These are phyloP conservation scores for Astrocystis sublimbata DNA, from an alignment of 495 filamentous ascomycete genomes.

Conservation along the genomic window DNA sequence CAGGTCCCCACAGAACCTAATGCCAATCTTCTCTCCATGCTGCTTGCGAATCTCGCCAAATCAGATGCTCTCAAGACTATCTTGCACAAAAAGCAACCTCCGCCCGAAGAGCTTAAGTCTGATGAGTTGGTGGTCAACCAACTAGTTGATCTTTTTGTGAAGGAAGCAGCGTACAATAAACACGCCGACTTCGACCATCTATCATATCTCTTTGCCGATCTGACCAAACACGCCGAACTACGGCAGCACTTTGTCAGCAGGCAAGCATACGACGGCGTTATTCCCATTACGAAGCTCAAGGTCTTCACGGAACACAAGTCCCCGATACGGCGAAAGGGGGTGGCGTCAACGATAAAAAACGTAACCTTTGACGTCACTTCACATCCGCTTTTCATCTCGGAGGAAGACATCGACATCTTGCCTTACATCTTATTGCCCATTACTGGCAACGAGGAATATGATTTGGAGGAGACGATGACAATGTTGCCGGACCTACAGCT, in stretches of 20 bases:
- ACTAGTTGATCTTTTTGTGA: constrained; percentile 92
- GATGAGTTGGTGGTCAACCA: constrained; percentile 80
- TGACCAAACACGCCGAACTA: constrained; percentile 74
- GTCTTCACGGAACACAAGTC: constrained; percentile 91
- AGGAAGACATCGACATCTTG: constrained; percentile 73
- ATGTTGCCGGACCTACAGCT: constrained; percentile 89
- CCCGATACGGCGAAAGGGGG: constrained; percentile 76
- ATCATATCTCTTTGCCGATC: constrained; percentile 88
- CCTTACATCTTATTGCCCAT: constrained; percentile 81
- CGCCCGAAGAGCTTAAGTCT: constrained; percentile 63
- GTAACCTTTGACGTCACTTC: constrained; percentile 69
- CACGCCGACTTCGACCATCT: constrained; percentile 89
- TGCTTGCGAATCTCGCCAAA: constrained; percentile 89
- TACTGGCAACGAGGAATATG: constrained; percentile 60
- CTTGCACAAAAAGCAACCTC: constrained; percentile 59
- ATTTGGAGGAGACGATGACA: constrained; percentile 71
- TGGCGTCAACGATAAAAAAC: constrained; percentile 92
- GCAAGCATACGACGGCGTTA: constrained; percentile 74
- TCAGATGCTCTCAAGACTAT: constrained; percentile 69
- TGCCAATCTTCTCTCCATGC: constrained; percentile 84
- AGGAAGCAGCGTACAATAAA: constrained; percentile 79
- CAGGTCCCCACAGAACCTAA: constrained; percentile 62
- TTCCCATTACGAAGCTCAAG: constrained; percentile 82
- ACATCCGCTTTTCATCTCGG: constrained; percentile 67
- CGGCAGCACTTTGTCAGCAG: constrained; percentile 72